Evolutionary conservation across 805 yeast genomes (phyloP), one percentile per base, ranked within the genome.

Genomic region (Candida verbasci): DNA sequence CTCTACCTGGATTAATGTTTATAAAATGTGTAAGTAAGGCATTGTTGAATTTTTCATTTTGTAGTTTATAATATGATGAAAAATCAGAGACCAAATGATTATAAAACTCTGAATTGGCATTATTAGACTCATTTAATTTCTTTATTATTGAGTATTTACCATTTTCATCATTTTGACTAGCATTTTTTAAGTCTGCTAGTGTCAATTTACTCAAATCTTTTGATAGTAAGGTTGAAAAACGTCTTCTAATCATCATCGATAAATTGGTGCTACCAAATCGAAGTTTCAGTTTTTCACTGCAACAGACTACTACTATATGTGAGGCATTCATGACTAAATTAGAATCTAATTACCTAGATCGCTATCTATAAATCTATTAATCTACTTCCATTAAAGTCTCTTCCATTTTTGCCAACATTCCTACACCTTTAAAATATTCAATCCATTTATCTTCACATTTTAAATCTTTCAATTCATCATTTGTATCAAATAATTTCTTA

Each of bases 1-100:
- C 80, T 38, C 82, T 56, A 9, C 80, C 81, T 3, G 80, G 79
- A 43, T 77, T 77, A 27, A 58, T 42, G 22, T 50, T 49, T 5
- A 74, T 56, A 17, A 74, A 53, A 37, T 41, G 33, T 9, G 34
- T 17, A 6, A 53, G 38, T 6, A 53, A 45, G 9, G 37, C 42
- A 15, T 41, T 38, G 34, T 43, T 50, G 9, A 44, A 31, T 15
- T 42, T 46, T 14, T 41, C 45, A 15, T 48, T 43, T 20, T 50
- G 46, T 14, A 55, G 41, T 9, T 48, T 49, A 45, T 50, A 55
- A 40, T 55, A 62, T 21, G 53, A 39, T 10, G 68, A 58, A 32
- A 56, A 62, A 39, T 49, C 53, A 10, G 43, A 38, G 24, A 60
- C 24, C 14, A 31, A 24, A 17, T 9, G 4, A 3, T 7, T 23